Evolutionary conservation across 2,329 filamentous ascomycete species (phyloP), one percentile per base, ranked within the genome.

Genomic region (Daldinia eschscholtzii): DNA sequence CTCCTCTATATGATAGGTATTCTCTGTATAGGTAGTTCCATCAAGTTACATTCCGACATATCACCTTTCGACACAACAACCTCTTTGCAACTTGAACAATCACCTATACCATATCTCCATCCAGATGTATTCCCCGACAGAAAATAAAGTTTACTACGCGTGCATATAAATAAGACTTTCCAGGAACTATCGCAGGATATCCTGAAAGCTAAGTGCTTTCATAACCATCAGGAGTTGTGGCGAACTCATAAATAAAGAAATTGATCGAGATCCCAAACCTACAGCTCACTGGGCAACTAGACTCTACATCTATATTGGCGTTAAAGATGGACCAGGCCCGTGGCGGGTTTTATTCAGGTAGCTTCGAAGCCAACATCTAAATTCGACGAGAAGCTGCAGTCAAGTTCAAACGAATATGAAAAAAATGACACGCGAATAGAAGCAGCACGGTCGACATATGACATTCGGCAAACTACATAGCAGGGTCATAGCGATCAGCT

Each of bases 291-390:
- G 35, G 5, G 53, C 26, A 12, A 39, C 64, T 6, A 55, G 42
- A 2, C 53, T 67, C 23, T 46, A 59, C 39, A 55, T 67, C 13
- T 53, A 59, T 62, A 41, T 67, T 23, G 15, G 15, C 37, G 15
- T n/a, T 4, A 39, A 15, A 28, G 30, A 20, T 67, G 56, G 65
- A 37, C 64, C 52, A 48, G 50, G 2, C 35, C 64, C 33, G 20
- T 48, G 30, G 46, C 64, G 55, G 44, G 33, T n/a, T 15, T 67
- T 26, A 59, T 67, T 41, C 59, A 53, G 7, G 9, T 50, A 20
- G 63, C 63, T 9, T 57, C 57, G 1, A 65, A 55, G 18, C 37
- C 58, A 18, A 23, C 23, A n/a, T 30, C 46, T 18, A 26, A 30
- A 50, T 50, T 50, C 26, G 15, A 33, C 46, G 12, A 50, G 13